A percentile compares a stretch with the other conserved stretches of the same genome.
Evolutionary conservation across 2,329 filamentous ascomycete genomes (phyloP).

Genomic region (Neodidymelliopsis sp.): DNA sequence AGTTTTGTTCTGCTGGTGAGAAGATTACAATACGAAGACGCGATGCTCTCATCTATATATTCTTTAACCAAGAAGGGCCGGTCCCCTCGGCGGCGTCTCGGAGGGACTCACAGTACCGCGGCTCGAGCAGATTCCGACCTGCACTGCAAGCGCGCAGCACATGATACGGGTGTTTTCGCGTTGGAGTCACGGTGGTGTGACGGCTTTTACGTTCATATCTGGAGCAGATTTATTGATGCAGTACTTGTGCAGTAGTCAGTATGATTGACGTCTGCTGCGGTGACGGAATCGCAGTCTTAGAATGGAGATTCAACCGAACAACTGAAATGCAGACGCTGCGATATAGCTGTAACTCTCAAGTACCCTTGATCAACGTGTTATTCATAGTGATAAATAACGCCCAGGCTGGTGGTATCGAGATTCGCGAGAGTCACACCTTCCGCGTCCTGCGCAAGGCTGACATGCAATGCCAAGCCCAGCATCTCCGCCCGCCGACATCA

Average conservation of each 20-base stretch:
- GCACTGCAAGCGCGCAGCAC: not conserved
- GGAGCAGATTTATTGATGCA: not conserved
- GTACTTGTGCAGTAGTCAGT: not conserved
- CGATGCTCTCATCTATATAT: constrained; percentile 8
- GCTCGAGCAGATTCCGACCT: constrained; percentile 7
- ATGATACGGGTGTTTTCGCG: not conserved
- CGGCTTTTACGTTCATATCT: not conserved
- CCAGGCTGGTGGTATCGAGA: too few species aligned
- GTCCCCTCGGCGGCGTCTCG: constrained; percentile 2
- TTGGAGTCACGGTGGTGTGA: not conserved
- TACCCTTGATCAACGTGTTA: too few species aligned
- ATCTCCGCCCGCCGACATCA: constrained; percentile 28
- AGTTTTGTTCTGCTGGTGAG: not conserved
- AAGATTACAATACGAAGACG: not conserved
- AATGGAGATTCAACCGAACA: not conserved
- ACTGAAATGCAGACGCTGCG: too few species aligned
- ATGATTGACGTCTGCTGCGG: not conserved
- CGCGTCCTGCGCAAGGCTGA: constrained; percentile 8
- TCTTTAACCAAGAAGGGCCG: constrained; percentile 8
- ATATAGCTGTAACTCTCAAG: too few species aligned
- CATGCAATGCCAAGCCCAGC: constrained; percentile 27
- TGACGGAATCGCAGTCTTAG: not conserved
- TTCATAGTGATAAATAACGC: too few species aligned
- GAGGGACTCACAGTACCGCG: constrained; percentile 8
- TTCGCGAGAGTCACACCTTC: not conserved